A percentile compares a stretch with the other conserved stretches of the same genome.
Evolutionary conservation across 192 early-diverging fungal genomes (phyloP).

Genomic region (Coemansia reversa): DNA sequence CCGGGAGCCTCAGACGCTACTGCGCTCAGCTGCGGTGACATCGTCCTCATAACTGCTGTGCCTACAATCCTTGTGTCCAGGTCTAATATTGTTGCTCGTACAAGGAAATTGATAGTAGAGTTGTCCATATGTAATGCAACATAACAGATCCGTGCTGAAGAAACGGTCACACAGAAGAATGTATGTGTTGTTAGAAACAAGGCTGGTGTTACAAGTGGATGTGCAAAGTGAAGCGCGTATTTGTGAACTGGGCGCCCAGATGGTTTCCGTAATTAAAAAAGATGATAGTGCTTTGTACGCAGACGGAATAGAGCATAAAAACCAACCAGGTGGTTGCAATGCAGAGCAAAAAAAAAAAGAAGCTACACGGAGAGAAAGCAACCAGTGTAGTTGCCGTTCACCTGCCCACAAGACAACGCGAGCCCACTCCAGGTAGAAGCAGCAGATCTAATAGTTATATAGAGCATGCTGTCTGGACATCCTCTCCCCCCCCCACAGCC

Average conservation of each 20-base stretch:
- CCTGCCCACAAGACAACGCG: neutral
- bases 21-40: neutral
- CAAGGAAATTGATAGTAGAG: conserved; percentile 20
- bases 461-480: neutral
- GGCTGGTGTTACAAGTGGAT: neutral
- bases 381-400: neutral
- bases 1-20: neutral
- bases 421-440: neutral
- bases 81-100: conserved; percentile 12
- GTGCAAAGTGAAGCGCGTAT: neutral
- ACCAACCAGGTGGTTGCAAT: neutral
- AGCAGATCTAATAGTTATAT: neutral
- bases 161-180: conserved; percentile 4
- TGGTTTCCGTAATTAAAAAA: neutral
- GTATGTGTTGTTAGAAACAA: neutral
- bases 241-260: neutral
- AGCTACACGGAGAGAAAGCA: neutral
- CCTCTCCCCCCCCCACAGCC: neutral
- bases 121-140: conserved; percentile 30
- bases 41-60: neutral
- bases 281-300: neutral
- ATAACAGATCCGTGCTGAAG: conserved; percentile 13
- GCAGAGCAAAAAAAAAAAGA: neutral
- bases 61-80: neutral
- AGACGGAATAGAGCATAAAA: conserved; percentile 1